phyloP scores from a whole-genome alignment of 2,329 filamentous ascomycete species.

The Botryotinia calthae region DNA sequence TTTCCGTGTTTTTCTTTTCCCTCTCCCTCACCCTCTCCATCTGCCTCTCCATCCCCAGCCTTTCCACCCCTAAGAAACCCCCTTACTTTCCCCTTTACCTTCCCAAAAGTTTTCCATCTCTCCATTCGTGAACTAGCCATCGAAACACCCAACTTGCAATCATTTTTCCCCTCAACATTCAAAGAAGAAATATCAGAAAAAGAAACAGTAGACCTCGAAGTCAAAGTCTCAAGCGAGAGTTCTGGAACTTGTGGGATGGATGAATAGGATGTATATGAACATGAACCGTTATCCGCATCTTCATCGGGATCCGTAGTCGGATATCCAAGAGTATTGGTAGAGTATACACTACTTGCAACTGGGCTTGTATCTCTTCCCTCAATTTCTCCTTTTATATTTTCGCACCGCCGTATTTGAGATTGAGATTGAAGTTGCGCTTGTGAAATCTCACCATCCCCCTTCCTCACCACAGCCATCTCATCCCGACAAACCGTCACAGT shows the following conservation, averaged over 20 bases:
- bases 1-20: neutral
- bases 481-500: neutral
- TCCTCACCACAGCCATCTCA: neutral
- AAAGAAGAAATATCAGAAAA: neutral
- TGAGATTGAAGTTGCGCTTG: neutral
- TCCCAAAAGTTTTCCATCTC: neutral
- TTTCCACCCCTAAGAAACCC: neutral
- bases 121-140: neutral
- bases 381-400: neutral
- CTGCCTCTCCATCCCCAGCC: accelerated
- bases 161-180: accelerated
- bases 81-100: neutral
- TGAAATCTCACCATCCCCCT: neutral
- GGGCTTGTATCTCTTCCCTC: neutral
- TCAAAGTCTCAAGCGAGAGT: neutral
- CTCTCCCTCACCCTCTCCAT: too few relatives aligned
- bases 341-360: neutral
- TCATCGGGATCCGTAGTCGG: neutral
- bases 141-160: too few relatives aligned
- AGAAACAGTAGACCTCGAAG: neutral
- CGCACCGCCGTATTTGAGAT: accelerated
- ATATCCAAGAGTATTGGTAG: neutral
- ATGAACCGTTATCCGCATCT: neutral
- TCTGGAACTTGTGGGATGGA: neutral
- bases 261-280: neutral